Evolutionary conservation across 208 protist genomes (phyloP).

Genomic region (Leishmania amazonensis): DNA sequence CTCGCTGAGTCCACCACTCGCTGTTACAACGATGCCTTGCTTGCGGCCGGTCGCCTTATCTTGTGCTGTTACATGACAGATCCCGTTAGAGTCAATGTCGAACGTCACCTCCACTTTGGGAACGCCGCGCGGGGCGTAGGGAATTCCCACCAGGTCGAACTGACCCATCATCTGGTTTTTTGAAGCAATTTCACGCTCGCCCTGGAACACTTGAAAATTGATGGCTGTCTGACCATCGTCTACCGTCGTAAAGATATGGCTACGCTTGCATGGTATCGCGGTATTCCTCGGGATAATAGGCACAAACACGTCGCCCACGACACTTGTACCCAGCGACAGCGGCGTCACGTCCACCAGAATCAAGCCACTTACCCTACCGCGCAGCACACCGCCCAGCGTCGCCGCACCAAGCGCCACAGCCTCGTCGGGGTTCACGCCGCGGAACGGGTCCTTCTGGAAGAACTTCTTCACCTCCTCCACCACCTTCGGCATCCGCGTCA

Average conservation of each 20-base stretch:
- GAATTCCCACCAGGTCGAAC: conserved; percentile 95
- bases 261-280: conserved; percentile 97
- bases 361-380: conserved; percentile 93
- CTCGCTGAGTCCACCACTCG: conserved; percentile 78
- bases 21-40: conserved; percentile 96
- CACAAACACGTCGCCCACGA: conserved; percentile 97
- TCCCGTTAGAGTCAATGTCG: conserved; percentile 98
- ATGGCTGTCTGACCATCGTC: conserved; percentile 86
- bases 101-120: conserved; percentile 98
- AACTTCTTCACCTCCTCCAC: conserved; percentile 87
- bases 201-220: conserved; percentile 95
- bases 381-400: conserved; percentile 96
- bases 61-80: conserved; percentile 97
- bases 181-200: conserved; percentile 92
- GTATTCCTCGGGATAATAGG: conserved; percentile 98
- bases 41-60: conserved; percentile 97
- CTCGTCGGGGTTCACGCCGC: conserved; percentile 99
- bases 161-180: conserved; percentile 96
- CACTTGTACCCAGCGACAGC: conserved; percentile 98
- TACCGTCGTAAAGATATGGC: conserved; percentile 92
- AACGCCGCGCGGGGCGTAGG: conserved; percentile 86
- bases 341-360: conserved; percentile 99
- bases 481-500: conserved; percentile 98
- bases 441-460: conserved; percentile 95
- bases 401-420: conserved; percentile 99